Percentiles rank a stretch among this genome's conserved stretches.
Evolutionary conservation across 257 asterid species (phyloP).

Genomic region (Lithospermum erythrorhizon): DNA sequence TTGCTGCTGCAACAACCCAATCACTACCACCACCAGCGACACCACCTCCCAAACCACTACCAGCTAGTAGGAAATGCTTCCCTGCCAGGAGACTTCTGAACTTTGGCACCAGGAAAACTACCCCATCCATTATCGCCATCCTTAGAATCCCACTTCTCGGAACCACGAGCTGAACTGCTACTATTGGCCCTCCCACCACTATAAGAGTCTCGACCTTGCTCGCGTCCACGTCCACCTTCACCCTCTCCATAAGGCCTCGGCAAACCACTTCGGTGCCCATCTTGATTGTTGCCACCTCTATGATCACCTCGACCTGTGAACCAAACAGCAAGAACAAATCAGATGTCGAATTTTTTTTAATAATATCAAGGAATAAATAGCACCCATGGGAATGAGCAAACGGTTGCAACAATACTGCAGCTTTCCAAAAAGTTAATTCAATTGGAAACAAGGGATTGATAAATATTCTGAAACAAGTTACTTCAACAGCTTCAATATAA

Average conservation of each 20-base stretch:
- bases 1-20: constrained; percentile 18
- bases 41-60: constrained; percentile 10
- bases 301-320: constrained; percentile 65
- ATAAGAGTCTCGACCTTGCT: constrained; percentile 39
- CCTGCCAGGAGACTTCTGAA: constrained; percentile 42
- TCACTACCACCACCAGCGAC: constrained; percentile 5
- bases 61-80: constrained; percentile 32
- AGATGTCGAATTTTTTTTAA: background rate
- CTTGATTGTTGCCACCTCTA: constrained; percentile 48
- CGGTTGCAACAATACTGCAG: background rate
- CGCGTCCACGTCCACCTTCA: constrained; percentile 34
- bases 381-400: background rate
- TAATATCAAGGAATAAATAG: background rate
- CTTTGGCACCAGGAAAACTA: constrained; percentile 46
- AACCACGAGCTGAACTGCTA: constrained; percentile 27
- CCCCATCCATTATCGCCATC: constrained; percentile 42
- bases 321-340: constrained; percentile 2
- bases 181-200: constrained; percentile 36
- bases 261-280: constrained; percentile 43
- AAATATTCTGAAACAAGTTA: background rate
- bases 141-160: constrained; percentile 56
- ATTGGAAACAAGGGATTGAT: background rate
- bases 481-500: background rate
- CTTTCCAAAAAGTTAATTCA: background rate
- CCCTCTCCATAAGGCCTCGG: constrained; percentile 51